A percentile compares a stretch with the other conserved stretches of the same genome.
Evolutionary conservation across 176 grass and related monocot genomes (phyloP).

Genomic region (Eremochloa ophiuroides): DNA sequence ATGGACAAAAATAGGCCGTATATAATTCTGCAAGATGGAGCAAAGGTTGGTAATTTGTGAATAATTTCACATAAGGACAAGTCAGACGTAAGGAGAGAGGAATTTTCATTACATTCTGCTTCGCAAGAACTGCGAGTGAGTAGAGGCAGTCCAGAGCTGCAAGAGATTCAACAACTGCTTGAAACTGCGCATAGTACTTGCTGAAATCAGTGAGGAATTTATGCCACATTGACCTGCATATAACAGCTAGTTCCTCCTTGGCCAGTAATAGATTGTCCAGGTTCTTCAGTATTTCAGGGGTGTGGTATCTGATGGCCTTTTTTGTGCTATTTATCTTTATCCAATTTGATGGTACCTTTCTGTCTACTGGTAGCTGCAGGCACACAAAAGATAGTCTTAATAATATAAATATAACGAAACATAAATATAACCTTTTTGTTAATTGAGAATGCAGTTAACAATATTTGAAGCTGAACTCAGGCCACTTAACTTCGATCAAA

Average conservation of each 20-base stretch:
- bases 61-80: not conserved
- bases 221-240: conserved; percentile 74
- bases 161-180: conserved; percentile 71
- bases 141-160: conserved; percentile 83
- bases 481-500: conserved; percentile 80
- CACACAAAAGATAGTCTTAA: conserved; percentile 35
- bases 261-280: conserved; percentile 70
- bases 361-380: conserved; percentile 58
- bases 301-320: conserved; percentile 80
- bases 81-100: not conserved
- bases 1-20: conserved; percentile 64
- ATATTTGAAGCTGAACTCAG: conserved; percentile 26
- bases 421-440: conserved; percentile 4
- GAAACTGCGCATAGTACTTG: conserved; percentile 81
- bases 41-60: conserved; percentile 1
- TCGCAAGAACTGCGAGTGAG: conserved; percentile 70
- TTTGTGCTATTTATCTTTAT: conserved; percentile 89
- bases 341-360: conserved; percentile 79
- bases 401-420: conserved; percentile 16
- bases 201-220: conserved; percentile 64
- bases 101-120: conserved; percentile 60
- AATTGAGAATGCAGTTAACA: conserved; percentile 23
- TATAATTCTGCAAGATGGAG: conserved; percentile 66
- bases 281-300: conserved; percentile 67
- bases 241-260: conserved; percentile 77